These are phyloP conservation scores for Ochromonadaceae sp. DNA, from an alignment of 352 stramenopile genomes.

Conservation along the genomic window DNA sequence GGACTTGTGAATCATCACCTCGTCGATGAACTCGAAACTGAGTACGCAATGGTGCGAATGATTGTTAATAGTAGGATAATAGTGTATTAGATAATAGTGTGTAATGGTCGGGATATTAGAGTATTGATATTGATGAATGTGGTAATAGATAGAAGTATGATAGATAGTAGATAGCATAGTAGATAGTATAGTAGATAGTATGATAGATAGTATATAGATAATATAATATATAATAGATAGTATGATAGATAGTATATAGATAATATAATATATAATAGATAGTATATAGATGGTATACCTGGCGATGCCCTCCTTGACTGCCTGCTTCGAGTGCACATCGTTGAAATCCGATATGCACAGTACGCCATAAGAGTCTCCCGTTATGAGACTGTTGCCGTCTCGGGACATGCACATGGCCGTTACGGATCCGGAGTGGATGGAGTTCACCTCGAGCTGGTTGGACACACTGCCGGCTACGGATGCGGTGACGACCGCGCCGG, in stretches of 20 bases:
- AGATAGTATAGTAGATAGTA: too few species aligned
- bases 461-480: neutral
- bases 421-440: conserved; percentile 31
- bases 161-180: too few species aligned
- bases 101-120: neutral
- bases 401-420: conserved; percentile 60
- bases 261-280: too few species aligned
- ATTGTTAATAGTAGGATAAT: neutral
- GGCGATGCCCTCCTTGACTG: too few species aligned
- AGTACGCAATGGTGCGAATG: neutral
- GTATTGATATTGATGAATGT: conserved; percentile 7
- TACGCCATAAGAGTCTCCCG: conserved; percentile 62
- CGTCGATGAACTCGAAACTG: conserved; percentile 27
- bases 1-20: conserved; percentile 8
- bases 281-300: too few species aligned
- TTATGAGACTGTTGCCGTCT: conserved; percentile 74
- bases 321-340: too few species aligned
- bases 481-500: neutral
- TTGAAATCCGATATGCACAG: conserved; percentile 58
- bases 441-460: conserved; percentile 5
- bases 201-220: too few species aligned
- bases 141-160: too few species aligned
- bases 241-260: too few species aligned
- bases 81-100: neutral
- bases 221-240: too few species aligned